Evolutionary conservation across 371 early-diverging fungal species (phyloP).

Genomic region (Blakeslea trispora): DNA sequence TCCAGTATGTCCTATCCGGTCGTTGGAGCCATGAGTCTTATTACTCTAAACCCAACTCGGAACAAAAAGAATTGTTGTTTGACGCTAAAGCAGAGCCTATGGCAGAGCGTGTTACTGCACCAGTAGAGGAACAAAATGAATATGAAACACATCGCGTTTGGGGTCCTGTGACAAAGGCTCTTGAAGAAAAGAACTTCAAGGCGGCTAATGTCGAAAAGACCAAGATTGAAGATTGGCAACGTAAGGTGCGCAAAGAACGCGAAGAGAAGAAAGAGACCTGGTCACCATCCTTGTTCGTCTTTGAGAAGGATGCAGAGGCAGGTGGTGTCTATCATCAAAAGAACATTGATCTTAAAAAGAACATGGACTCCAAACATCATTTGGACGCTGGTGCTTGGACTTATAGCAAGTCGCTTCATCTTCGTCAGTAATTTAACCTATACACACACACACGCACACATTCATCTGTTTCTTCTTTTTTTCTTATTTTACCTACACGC

Average conservation of each 20-base stretch:
- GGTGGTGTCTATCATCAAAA: slow-evolving; percentile 19
- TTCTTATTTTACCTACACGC: not conserved
- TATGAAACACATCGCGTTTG: slow-evolving; percentile 76
- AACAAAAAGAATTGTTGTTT: slow-evolving; percentile 52
- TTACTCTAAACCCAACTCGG: slow-evolving; percentile 20
- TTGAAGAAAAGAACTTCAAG: slow-evolving; percentile 63
- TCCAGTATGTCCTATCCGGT: slow-evolving; percentile 47
- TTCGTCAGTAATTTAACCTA: not conserved
- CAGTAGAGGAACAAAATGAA: slow-evolving; percentile 61
- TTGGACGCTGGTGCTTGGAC: slow-evolving; percentile 52
- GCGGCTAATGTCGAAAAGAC: slow-evolving; percentile 71
- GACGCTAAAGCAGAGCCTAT: slow-evolving; percentile 63
- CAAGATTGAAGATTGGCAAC: slow-evolving; percentile 74
- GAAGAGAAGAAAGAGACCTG: slow-evolving; percentile 46
- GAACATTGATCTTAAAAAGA: slow-evolving; percentile 15
- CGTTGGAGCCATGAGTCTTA: slow-evolving; percentile 68
- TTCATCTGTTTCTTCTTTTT: not conserved
- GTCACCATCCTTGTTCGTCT: slow-evolving; percentile 55
- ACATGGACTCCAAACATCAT: slow-evolving; percentile 30
- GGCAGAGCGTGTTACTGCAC: slow-evolving; percentile 55
- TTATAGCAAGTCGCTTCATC: slow-evolving; percentile 43
- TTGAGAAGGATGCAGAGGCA: slow-evolving; percentile 44
- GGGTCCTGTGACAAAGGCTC: slow-evolving; percentile 67
- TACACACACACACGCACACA: not conserved
- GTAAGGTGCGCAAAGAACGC: slow-evolving; percentile 64